These are phyloP conservation scores for Aspergillus ruber DNA, from an alignment of 2,329 filamentous ascomycete species.

Conservation along the genomic window DNA sequence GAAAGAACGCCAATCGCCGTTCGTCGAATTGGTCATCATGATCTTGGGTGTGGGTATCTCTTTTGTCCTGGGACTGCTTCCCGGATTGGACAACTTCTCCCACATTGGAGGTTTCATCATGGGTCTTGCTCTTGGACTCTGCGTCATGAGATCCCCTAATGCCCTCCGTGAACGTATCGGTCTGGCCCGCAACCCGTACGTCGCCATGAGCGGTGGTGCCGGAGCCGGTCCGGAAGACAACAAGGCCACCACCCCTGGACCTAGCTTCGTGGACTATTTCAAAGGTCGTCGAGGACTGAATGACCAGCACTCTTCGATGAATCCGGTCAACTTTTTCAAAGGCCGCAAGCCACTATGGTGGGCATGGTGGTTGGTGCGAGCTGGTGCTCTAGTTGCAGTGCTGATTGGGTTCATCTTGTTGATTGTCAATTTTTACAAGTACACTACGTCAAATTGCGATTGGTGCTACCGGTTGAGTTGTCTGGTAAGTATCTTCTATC, in stretches of 20 bases:
- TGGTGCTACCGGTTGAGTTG: slow-evolving; percentile 98
- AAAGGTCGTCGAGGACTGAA: slow-evolving; percentile 53
- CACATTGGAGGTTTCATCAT: slow-evolving; percentile 95
- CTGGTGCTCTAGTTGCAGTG: slow-evolving; percentile 69
- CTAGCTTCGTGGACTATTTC: slow-evolving; percentile 49
- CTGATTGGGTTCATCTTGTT: slow-evolving; percentile 80
- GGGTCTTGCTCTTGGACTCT: slow-evolving; percentile 80
- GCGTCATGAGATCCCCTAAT: slow-evolving; percentile 81
- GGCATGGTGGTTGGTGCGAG: slow-evolving; percentile 90
- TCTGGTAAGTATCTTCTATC: slow-evolving; percentile 60
- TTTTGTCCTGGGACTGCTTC: slow-evolving; percentile 85
- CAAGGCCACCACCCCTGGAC: slow-evolving; percentile 50
- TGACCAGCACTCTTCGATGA: slow-evolving; percentile 7
- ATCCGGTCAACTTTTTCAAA: slow-evolving; percentile 69
- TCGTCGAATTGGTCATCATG: slow-evolving; percentile 82
- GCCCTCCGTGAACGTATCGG: slow-evolving; percentile 68
- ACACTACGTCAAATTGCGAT: slow-evolving; percentile 60
- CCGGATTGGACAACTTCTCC: slow-evolving; percentile 92
- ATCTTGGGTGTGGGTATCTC: slow-evolving; percentile 78
- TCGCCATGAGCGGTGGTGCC: slow-evolving; percentile 54
- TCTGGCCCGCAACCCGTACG: slow-evolving; percentile 62
- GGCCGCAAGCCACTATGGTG: slow-evolving; percentile 92
- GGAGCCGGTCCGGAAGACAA: slow-evolving; percentile 27
- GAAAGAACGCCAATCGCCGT: slow-evolving; percentile 68
- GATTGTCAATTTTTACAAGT: slow-evolving; percentile 83